Percentiles rank a stretch among this genome's conserved stretches.
These are phyloP conservation scores for Colletotrichum viniferum DNA, from an alignment of 2,329 filamentous ascomycete species.

Conservation along the genomic window DNA sequence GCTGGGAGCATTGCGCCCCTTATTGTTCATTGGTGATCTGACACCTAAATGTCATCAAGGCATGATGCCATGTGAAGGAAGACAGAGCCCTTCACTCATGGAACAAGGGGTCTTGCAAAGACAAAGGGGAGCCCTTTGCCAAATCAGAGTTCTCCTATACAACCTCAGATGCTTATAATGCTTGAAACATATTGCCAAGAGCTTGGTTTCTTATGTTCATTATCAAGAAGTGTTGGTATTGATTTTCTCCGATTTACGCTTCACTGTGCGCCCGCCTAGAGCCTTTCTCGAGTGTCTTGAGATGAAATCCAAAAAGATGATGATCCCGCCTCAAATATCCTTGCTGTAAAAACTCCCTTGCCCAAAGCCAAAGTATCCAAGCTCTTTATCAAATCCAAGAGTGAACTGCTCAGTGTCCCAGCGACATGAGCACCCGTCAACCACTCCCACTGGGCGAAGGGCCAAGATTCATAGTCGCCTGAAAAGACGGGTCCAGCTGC, in stretches of 20 bases:
- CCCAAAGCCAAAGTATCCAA: neutral
- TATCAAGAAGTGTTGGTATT: neutral
- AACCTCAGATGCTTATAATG: neutral
- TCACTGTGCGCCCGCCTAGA: neutral
- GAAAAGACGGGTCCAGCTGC: neutral
- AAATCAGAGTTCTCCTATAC: neutral
- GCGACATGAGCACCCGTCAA: neutral
- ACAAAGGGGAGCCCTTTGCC: neutral
- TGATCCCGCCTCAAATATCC: neutral
- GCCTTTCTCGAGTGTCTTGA: neutral
- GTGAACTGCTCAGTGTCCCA: neutral
- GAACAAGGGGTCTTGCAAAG: neutral
- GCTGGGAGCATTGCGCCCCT: neutral
- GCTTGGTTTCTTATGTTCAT: neutral
- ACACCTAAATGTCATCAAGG: neutral
- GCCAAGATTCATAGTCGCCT: neutral
- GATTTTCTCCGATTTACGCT: neutral
- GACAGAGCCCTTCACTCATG: neutral
- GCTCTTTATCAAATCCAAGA: neutral
- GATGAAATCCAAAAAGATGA: neutral
- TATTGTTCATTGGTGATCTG: neutral
- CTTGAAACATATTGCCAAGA: neutral
- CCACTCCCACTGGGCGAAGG: neutral
- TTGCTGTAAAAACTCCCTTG: neutral
- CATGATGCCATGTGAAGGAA: neutral